Base-by-base conservation (phyloP, 208 protist species). In the Crithidia mellificae region DNA sequence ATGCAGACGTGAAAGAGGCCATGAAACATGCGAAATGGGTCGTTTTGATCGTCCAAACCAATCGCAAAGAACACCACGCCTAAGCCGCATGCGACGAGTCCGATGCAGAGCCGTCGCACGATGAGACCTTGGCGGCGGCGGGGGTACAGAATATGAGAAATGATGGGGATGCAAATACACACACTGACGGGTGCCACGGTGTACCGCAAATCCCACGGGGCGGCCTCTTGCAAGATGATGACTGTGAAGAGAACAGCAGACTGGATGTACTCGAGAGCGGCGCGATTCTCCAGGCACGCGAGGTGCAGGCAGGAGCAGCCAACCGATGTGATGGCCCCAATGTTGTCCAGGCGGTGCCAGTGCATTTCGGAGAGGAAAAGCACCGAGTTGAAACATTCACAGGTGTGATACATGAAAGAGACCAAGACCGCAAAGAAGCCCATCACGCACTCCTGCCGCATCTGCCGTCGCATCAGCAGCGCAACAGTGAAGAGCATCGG, bases 301-400 rank as follows among this genome's bases (percentile, higher is more conserved):
- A 83, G 50, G 44, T 74, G 85, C 0, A 88, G 63, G 51, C 57
- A 87, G 44, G 74, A 83, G 52, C 79, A 78, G 2, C 84, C 81
- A 0, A 91, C 38, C 1, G 47, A 68, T 5, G 72, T 63, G 41
- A 93, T 78, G 17, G 76, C 84, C n/a, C 70, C 72, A 54, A 93
- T 80, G 63, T 95, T 95, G 63, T 95, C 87, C 0, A 93, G 70
- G 0, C 76, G 77, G 55, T 95, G 90, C 87, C 87, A 90, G 34
- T 77, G 68, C 66, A 72, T 39, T 62, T 92, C 81, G 0, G 80
- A 68, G 17, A 93, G 50, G 22, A 90, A 83, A 24, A 93, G 66
- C 14, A 19, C 47, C 30, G 30, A 39, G 24, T 80, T 17, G 39
- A 95, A 84, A 46, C 73, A 76, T 59, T 93, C 71, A 38, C 79